These are phyloP conservation scores for Lunularia cruciata DNA, from an alignment of 225 moss, liverwort and hornwort genomes.

Conservation along the genomic window DNA sequence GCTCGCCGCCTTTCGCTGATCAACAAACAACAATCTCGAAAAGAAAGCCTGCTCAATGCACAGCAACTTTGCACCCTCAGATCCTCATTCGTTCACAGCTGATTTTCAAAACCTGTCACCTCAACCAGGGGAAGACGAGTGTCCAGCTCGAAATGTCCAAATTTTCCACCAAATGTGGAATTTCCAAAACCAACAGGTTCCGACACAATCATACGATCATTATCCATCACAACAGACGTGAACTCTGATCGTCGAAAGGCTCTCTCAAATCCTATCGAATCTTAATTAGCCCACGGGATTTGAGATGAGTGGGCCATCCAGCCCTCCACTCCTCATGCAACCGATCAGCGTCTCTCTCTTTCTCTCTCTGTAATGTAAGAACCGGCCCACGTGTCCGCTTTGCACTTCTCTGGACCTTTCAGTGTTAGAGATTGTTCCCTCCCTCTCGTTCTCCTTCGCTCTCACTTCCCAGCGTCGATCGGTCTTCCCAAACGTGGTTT, in stretches of 20 bases:
- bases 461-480: too few relatives aligned
- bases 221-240: slow-evolving; percentile 4
- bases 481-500: too few relatives aligned
- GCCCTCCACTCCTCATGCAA: slow-evolving; percentile 12
- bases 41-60: too few relatives aligned
- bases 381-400: not conserved
- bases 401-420: not conserved
- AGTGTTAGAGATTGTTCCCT: slow-evolving; percentile 5
- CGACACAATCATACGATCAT: not conserved
- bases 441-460: not conserved
- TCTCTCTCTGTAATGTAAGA: too few relatives aligned
- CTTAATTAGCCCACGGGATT: slow-evolving; percentile 7
- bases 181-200: not conserved
- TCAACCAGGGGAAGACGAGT: too few relatives aligned
- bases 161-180: not conserved
- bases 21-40: not conserved
- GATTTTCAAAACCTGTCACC: too few relatives aligned
- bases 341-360: not conserved
- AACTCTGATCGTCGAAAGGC: not conserved
- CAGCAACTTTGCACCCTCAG: too few relatives aligned
- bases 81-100: too few relatives aligned
- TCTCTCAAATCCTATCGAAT: not conserved
- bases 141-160: too few relatives aligned
- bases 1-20: not conserved
- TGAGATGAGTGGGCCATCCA: slow-evolving; percentile 13